Percentiles rank a stretch among this genome's conserved stretches.
phyloP scores from a whole-genome alignment of 352 stramenopile genomes.

The Globisporangium cylindrosporum region DNA sequence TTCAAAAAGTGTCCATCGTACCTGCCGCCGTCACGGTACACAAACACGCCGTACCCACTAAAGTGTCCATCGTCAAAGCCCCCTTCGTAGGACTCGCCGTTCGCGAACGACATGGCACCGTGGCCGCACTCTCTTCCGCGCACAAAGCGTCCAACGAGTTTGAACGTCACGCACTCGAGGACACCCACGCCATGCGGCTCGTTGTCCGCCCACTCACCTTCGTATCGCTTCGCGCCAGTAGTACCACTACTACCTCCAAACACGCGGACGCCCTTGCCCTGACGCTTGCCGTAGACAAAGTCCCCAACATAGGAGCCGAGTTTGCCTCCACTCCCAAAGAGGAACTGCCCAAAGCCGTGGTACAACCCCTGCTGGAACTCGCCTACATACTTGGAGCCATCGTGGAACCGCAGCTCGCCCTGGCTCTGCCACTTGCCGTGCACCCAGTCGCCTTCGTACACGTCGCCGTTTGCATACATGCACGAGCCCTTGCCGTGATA shows the following conservation, averaged over 20 bases:
- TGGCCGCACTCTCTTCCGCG: slow-evolving; percentile 51
- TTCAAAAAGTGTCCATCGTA: slow-evolving; percentile 53
- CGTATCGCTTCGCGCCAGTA: slow-evolving; percentile 39
- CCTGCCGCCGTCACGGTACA: slow-evolving; percentile 45
- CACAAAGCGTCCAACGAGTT: slow-evolving; percentile 59
- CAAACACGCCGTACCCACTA: slow-evolving; percentile 41
- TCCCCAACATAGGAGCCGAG: slow-evolving; percentile 63
- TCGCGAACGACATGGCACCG: slow-evolving; percentile 49
- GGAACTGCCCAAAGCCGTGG: slow-evolving; percentile 58
- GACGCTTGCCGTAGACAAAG: slow-evolving; percentile 46
- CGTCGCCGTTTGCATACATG: slow-evolving; percentile 52
- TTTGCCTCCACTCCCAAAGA: slow-evolving; percentile 38
- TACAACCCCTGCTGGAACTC: slow-evolving; percentile 48
- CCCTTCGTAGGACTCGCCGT: slow-evolving; percentile 74
- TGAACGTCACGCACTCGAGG: slow-evolving; percentile 46
- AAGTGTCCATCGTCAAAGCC: slow-evolving; percentile 43
- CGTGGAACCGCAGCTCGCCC: slow-evolving; percentile 41
- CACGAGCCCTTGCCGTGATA: slow-evolving; percentile 60
- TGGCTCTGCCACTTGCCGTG: slow-evolving; percentile 55
- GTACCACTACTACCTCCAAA: slow-evolving; percentile 33
- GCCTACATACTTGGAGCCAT: slow-evolving; percentile 58
- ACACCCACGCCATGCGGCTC: slow-evolving; percentile 54
- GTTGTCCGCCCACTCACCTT: slow-evolving; percentile 67
- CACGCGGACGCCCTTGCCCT: slow-evolving; percentile 58
- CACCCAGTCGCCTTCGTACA: slow-evolving; percentile 71